Base-by-base conservation (phyloP, 495 filamentous ascomycete species). In the Aspergillus coremiiformis region DNA sequence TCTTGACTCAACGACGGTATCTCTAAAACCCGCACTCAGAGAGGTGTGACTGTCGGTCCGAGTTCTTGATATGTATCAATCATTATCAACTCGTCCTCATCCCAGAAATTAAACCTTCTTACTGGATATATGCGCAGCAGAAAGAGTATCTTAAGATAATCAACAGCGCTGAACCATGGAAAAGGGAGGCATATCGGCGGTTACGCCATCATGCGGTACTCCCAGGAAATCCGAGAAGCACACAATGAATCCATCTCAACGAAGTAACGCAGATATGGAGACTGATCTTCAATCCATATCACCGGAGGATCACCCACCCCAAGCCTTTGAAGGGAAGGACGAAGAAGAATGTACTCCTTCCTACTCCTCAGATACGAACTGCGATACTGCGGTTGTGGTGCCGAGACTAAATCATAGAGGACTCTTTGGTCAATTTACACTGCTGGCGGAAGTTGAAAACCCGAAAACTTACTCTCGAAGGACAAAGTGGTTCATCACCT, bases 401-500 rank as follows among this genome's bases (percentile, higher is more conserved):
- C 85, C 88, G 1, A 72, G 84, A 49, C 60, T 72, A 11, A 63
- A 87, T 56, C 82, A 91, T 52, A 70, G 90, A 66, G 92, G 92
- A 0, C 70, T 96, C 8, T 75, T 96, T 23, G 82, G 81, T 4
- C 78, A 78, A 41, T 72, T 95, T 3, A 76, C 86, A 1, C 51
- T 96, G 39, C 70, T 96, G n/a, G 87, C 89, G 4, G 92, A 97
- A 67, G 78, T 95, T 33, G 83, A 86, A 47, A 71, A 83, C 32
- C 84, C 91, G 0, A 82, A 84, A 49, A 77, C 86, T 17, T 96
- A 96, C 63, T 66, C 76, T 23, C 78, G 78, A 12, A 72, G 66
- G 15, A 84, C 74, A 35, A 96, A 96, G 79, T 95, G 91, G 87
- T 79, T 82, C 47, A 84, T 97, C 60, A 96, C 92, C 0, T 75